Base-by-base conservation (phyloP, 2,329 filamentous ascomycete genomes). In the Metarhizium anisopliae region DNA sequence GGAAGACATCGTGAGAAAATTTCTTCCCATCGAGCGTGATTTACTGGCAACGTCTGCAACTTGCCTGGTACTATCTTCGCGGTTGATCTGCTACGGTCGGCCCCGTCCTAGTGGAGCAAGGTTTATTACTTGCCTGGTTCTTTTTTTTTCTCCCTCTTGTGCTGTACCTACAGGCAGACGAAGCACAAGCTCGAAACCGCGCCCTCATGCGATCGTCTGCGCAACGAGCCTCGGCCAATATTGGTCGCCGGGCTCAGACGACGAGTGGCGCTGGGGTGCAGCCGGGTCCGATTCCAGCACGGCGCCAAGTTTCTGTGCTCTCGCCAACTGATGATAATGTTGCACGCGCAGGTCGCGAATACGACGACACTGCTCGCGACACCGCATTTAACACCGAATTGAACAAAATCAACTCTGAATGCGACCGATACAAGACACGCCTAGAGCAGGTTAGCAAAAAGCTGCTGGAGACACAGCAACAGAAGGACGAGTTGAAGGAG, bases 371-470 rank as follows among this genome's bases (percentile, higher is more conserved):
- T 4, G 49, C 61, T 55, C 60, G 59, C 54, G 49, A 57, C 35
- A 60, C 62, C 50, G 18, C 38, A 2, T 42, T 49, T 35, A 59
- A 64, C 52, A 65, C 63, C 8, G 55, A 64, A 47, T 55, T 65
- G 52, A 65, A 66, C 61, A 63, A 61, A 54, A 53, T 56, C 53
- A 42, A 52, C 30, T 58, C 53, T 5, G 63, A 65, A 16, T 54
- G 59, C 35, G 62, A 66, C 54, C 59, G 57, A 38, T 66, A 68
- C 56, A 62, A 66, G 55, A 55, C 52, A 16, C 60, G 60, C 51
- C 60, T 64, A 43, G 64, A 69, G 40, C 59, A 63, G 55, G 63
- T 65, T 52, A 67, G 58, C 53, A 63, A 64, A 56, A 69, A 67
- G 58, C 57, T 69, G 32, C 62, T 65, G 25, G 66, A 69, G 47